Evolutionary conservation across 2,329 filamentous ascomycete species (phyloP).

Genomic region (Penicillium aurantiogriseum): DNA sequence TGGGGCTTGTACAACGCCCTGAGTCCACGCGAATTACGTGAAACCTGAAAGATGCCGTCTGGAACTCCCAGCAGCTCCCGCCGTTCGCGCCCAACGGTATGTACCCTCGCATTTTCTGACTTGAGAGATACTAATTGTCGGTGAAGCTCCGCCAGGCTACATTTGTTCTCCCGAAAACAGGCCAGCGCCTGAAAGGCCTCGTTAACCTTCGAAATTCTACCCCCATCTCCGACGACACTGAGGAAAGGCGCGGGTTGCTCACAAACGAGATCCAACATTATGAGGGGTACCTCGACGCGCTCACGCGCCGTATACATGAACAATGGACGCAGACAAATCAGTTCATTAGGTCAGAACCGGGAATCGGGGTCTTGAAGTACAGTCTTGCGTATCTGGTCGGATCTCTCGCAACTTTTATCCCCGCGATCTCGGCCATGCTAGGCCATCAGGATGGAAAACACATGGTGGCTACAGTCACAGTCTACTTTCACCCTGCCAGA

Average conservation of each 20-base stretch:
- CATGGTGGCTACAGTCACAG: slow-evolving; percentile 87
- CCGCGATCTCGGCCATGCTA: slow-evolving; percentile 68
- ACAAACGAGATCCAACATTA: slow-evolving; percentile 23
- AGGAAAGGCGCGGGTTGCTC: slow-evolving; percentile 40
- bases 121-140: slow-evolving; percentile 4
- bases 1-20: slow-evolving; percentile 9
- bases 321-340: slow-evolving; percentile 47
- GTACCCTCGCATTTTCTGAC: slow-evolving; percentile 8
- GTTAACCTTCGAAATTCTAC: slow-evolving; percentile 68
- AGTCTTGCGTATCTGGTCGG: slow-evolving; percentile 85
- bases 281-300: slow-evolving; percentile 15
- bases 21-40: slow-evolving; percentile 11
- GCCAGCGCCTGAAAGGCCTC: slow-evolving; percentile 75
- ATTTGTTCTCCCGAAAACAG: slow-evolving; percentile 81
- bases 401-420: slow-evolving; percentile 80
- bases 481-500: slow-evolving; percentile 90
- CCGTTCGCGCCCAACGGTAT: slow-evolving; percentile 37
- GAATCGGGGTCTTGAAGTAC: slow-evolving; percentile 83
- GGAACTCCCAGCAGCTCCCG: slow-evolving; percentile 33
- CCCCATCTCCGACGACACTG: slow-evolving; percentile 9
- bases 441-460: slow-evolving; percentile 89
- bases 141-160: slow-evolving; percentile 73
- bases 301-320: slow-evolving; percentile 34
- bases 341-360: slow-evolving; percentile 70
- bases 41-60: slow-evolving; percentile 29